Evolutionary conservation across 345 rosid species (phyloP).

Genomic region (Salix udensis): DNA sequence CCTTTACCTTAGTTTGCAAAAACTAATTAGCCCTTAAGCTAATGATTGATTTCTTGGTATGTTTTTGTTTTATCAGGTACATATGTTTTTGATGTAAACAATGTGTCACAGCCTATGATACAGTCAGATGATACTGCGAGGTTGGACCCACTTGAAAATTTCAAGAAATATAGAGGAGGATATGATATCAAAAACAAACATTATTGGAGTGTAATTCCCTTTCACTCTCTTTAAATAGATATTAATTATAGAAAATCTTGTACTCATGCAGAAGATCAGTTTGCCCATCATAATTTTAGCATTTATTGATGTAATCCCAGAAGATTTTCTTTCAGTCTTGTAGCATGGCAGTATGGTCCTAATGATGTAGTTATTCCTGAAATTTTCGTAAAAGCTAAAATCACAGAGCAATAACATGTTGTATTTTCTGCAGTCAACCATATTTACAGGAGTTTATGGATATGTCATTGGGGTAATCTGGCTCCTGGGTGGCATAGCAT

Average conservation of each 20-base stretch:
- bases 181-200: conserved; percentile 58
- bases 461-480: conserved; percentile 46
- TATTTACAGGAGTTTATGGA: conserved; percentile 58
- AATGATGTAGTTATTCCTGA: no score
- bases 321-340: no score
- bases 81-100: conserved; percentile 19
- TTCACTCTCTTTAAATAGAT: not conserved
- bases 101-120: conserved; percentile 14
- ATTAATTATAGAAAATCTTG: not conserved
- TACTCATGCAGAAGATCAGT: not conserved
- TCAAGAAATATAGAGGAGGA: conserved; percentile 64
- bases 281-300: not conserved
- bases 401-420: not conserved
- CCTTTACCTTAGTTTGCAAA: not conserved
- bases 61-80: conserved; percentile 19
- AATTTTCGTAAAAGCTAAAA: no score
- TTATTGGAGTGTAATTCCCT: conserved; percentile 64
- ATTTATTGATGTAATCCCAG: not conserved
- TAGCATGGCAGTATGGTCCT: no score
- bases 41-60: not conserved
- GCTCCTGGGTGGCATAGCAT: conserved; percentile 45
- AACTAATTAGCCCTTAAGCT: not conserved
- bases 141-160: conserved; percentile 46
- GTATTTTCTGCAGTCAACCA: conserved; percentile 44
- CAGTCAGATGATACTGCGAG: conserved; percentile 44